phyloP scores from a whole-genome alignment of 768 basidiomycete genomes.

The Trametes maxima region DNA sequence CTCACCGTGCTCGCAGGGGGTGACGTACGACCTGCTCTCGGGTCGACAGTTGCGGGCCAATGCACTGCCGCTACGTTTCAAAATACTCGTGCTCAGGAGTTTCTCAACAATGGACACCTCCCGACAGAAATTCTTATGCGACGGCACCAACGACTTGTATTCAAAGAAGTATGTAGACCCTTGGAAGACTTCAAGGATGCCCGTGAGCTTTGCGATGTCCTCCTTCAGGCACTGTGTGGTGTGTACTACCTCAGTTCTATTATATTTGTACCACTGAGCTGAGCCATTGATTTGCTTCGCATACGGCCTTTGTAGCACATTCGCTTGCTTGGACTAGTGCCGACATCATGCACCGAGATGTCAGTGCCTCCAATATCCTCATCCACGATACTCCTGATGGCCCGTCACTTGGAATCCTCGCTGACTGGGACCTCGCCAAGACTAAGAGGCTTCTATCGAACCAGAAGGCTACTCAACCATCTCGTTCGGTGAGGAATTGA shows the following conservation, averaged over 20 bases:
- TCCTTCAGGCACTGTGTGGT: neutral
- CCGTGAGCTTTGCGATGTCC: neutral
- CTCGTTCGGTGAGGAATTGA: neutral
- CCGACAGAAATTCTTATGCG: neutral
- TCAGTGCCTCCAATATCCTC: neutral
- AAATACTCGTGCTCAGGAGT: neutral
- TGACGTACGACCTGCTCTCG: neutral
- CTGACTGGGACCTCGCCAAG: neutral
- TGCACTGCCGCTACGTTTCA: neutral
- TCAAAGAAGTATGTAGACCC: neutral
- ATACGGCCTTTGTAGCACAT: neutral
- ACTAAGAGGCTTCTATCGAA: neutral
- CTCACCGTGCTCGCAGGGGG: neutral
- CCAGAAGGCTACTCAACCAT: neutral
- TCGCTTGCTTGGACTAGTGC: neutral
- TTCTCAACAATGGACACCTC: neutral
- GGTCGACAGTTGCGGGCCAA: neutral
- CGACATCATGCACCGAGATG: constrained; percentile 5
- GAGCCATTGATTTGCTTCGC: neutral
- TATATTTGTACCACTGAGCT: neutral
- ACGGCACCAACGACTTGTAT: neutral
- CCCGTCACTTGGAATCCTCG: neutral
- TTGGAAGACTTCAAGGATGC: neutral
- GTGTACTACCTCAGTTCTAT: neutral
- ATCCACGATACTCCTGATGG: constrained; percentile 1